Evolutionary conservation across 2,329 filamentous ascomycete species (phyloP), one percentile per base, ranked within the genome.

Genomic region (Botrytis deweyae): DNA sequence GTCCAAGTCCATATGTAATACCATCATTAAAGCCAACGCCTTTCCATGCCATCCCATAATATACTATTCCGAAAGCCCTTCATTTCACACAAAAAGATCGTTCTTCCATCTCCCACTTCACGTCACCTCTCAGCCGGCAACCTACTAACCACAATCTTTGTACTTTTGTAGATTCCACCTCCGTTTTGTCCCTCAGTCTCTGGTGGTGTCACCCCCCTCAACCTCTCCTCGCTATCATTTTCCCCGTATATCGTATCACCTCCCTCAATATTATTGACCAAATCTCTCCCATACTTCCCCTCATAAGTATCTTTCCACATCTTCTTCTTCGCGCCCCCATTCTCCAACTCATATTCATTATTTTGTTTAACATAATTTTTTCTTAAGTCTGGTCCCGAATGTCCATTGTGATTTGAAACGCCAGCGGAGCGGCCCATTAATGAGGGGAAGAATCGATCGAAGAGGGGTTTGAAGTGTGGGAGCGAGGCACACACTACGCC

Each of bases 401-500:
- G 49, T 20, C 8, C 62, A 14, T 52, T 63, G 14, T 29, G 16
- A 33, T 59, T 38, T 22, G 62, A 66, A 9, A 20, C 70, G 38
- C 62, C 62, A 1, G 12, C 7, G 9, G 62, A 59, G 9, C 70
- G 70, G 6, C 70, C 62, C 49, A 72, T 72, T 5, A 72, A 22
- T n/a, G 40, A 33, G 4, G 62, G 70, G 16, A 72, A 55, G 49
- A 61, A 72, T 12, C 61, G 62, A 20, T 72, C 70, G 46, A 72
- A 59, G 25, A 72, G 70, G 7, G 70, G 70, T 40, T 72, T 72
- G 62, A 72, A 67, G 38, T 67, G 70, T 18, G 72, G 72, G 22
- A 73, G 42, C 25, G 64, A 73, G 20, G 72, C 65, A 40, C 72
- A 73, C 9, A 73, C 58, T 18, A 73, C 59, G 6, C 65, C 65